A percentile compares a stretch with the other conserved stretches of the same genome.
phyloP scores from a whole-genome alignment of 768 basidiomycete species.

The Tubosaeta brunneosetosa region DNA sequence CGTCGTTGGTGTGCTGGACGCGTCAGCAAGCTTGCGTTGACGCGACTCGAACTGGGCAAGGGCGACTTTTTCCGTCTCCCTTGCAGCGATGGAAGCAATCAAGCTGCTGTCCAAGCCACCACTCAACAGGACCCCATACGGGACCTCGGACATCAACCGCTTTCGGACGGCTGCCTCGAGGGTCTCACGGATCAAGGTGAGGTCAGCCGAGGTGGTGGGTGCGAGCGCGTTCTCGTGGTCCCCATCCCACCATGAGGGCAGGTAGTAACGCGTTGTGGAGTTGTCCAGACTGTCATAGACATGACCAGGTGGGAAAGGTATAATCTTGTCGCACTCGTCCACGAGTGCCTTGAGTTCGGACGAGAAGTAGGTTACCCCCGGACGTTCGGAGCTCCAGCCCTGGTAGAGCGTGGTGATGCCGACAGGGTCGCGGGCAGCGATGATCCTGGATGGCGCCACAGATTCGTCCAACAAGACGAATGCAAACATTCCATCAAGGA shows the following conservation, averaged over 20 bases:
- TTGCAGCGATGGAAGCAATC: constrained; percentile 90
- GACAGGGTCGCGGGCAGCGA: constrained; percentile 95
- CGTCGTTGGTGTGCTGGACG: constrained; percentile 52
- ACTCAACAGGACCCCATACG: constrained; percentile 92
- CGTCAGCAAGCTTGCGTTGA: constrained; percentile 52
- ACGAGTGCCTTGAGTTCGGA: constrained; percentile 92
- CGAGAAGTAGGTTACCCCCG: constrained; percentile 85
- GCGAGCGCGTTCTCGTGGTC: constrained; percentile 60
- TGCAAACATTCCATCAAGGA: constrained; percentile 98
- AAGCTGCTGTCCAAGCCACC: constrained; percentile 95
- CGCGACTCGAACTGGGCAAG: constrained; percentile 72
- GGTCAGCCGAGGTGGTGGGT: constrained; percentile 59
- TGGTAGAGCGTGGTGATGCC: constrained; percentile 99
- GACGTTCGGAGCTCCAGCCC: constrained; percentile 82
- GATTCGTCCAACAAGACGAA: constrained; percentile 96
- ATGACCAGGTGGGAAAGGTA: constrained; percentile 96
- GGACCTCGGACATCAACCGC: constrained; percentile 96
- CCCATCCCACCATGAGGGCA: constrained; percentile 86
- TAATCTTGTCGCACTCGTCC: constrained; percentile 91
- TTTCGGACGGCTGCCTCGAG: constrained; percentile 92
- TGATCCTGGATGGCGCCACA: constrained; percentile 80
- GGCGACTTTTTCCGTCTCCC: constrained; percentile 91
- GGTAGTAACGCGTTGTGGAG: constrained; percentile 78
- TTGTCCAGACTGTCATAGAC: constrained; percentile 84
- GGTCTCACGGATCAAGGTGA: constrained; percentile 67